Evolutionary conservation across 148 eudicot species (phyloP).

Genomic region (Mesembryanthemum crystallinum): DNA sequence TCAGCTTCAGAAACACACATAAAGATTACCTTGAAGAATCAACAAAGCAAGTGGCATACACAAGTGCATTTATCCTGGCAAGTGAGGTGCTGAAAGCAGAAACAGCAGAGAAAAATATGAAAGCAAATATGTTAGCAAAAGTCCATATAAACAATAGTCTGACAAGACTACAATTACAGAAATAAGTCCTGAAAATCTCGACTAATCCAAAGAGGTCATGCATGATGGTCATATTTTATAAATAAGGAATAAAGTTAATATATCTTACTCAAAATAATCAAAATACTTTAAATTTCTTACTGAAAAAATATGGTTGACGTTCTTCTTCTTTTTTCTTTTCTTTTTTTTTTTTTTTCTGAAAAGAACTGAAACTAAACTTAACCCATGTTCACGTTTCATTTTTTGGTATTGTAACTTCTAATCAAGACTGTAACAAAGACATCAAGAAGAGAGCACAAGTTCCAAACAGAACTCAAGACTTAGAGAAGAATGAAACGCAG

Average conservation of each 20-base stretch:
- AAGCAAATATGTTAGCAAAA: background rate
- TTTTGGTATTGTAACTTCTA: background rate
- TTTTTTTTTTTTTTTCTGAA: too few relatives aligned
- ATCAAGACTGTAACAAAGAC: background rate
- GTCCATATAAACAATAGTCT: background rate
- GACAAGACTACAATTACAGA: background rate
- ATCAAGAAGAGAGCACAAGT: background rate
- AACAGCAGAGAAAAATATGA: conserved; percentile 10
- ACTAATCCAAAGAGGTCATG: background rate
- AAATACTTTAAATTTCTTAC: background rate
- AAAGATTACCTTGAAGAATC: conserved; percentile 65
- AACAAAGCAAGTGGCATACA: conserved; percentile 77
- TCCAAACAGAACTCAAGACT: conserved; percentile 1
- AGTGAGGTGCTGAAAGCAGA: conserved; percentile 67
- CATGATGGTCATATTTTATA: background rate
- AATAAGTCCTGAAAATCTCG: conserved; percentile 1
- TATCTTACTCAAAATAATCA: background rate
- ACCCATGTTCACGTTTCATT: too few relatives aligned
- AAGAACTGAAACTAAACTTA: too few relatives aligned
- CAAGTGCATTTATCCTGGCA: conserved; percentile 72
- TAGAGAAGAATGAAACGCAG: background rate
- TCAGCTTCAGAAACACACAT: background rate
- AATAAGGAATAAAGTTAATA: background rate
- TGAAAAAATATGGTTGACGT: background rate
- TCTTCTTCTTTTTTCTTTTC: too few relatives aligned